These are phyloP conservation scores for Aspergillus fructus DNA, from an alignment of 2,329 filamentous ascomycete genomes.

Conservation along the genomic window DNA sequence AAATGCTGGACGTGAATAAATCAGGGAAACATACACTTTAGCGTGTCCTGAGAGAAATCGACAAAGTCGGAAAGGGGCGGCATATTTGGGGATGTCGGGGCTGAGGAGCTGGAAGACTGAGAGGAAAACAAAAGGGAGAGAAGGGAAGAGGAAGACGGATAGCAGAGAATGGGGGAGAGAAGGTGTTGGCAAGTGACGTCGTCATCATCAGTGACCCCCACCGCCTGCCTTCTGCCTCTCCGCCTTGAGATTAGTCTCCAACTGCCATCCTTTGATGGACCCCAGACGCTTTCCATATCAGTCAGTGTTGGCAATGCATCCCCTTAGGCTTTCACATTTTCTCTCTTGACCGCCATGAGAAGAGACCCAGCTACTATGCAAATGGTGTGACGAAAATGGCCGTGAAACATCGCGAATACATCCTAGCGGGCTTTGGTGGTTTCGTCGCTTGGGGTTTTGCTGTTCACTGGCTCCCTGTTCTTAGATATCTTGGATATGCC, in stretches of 20 bases:
- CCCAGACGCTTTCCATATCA: background rate
- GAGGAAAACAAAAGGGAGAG: slow-evolving; percentile 7
- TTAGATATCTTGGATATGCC: slow-evolving; percentile 84
- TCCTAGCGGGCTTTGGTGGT: slow-evolving; percentile 40
- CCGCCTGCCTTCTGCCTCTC: slow-evolving; percentile 7
- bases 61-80: slow-evolving; percentile 45
- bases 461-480: slow-evolving; percentile 75
- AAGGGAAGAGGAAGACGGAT: background rate
- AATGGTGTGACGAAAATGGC: slow-evolving; percentile 45
- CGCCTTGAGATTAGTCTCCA: background rate
- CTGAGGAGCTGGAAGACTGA: slow-evolving; percentile 1
- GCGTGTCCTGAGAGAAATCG: slow-evolving; percentile 66
- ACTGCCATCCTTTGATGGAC: background rate
- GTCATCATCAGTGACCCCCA: background rate
- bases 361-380: slow-evolving; percentile 14
- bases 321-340: slow-evolving; percentile 1
- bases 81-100: slow-evolving; percentile 25
- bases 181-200: background rate
- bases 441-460: slow-evolving; percentile 85
- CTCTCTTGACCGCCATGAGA: slow-evolving; percentile 33
- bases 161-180: background rate
- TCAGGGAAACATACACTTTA: slow-evolving; percentile 56
- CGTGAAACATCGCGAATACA: slow-evolving; percentile 44
- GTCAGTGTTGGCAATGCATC: background rate
- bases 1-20: slow-evolving; percentile 22